phyloP scores from a whole-genome alignment of 2,329 filamentous ascomycete genomes.

The Herpotrichia juniperi region DNA sequence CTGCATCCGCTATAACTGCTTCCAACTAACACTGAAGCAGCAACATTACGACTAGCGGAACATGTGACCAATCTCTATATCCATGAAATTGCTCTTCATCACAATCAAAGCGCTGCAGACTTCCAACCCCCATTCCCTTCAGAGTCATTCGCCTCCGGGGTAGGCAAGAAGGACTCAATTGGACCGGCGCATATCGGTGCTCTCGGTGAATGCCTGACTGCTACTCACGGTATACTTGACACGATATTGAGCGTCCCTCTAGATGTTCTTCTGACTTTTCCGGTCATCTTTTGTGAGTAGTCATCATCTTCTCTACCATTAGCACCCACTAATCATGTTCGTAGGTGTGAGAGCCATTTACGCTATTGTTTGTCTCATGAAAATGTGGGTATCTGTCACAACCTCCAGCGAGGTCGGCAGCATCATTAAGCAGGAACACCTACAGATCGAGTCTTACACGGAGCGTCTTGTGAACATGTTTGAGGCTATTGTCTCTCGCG shows the following conservation, averaged over 20 bases:
- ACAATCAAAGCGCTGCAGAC: constrained; percentile 49
- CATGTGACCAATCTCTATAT: constrained; percentile 57
- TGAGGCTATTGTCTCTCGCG: constrained; percentile 48
- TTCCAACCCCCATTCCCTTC: constrained; percentile 53
- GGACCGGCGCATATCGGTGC: constrained; percentile 55
- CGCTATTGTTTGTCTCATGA: constrained; percentile 64
- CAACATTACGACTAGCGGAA: constrained; percentile 51
- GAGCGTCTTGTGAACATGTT: constrained; percentile 55
- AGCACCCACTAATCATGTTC: constrained; percentile 18
- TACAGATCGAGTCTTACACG: constrained; percentile 55
- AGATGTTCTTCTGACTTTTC: constrained; percentile 50
- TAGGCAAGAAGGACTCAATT: constrained; percentile 49
- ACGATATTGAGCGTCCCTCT: constrained; percentile 57
- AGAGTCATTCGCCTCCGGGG: constrained; percentile 46
- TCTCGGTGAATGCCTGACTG: constrained; percentile 52
- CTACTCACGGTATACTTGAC: constrained; percentile 55
- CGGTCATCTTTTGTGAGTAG: constrained; percentile 52
- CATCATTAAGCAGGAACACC: constrained; percentile 55
- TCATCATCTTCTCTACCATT: constrained; percentile 3
- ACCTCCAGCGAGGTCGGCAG: constrained; percentile 57
- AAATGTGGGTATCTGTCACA: constrained; percentile 63
- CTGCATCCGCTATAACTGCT: background rate
- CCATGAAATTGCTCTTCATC: constrained; percentile 58
- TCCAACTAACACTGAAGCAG: constrained; percentile 23
- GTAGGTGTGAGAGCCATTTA: constrained; percentile 61